Base-by-base conservation (phyloP, 306 rosid species). In the Acmispon strigosus region DNA sequence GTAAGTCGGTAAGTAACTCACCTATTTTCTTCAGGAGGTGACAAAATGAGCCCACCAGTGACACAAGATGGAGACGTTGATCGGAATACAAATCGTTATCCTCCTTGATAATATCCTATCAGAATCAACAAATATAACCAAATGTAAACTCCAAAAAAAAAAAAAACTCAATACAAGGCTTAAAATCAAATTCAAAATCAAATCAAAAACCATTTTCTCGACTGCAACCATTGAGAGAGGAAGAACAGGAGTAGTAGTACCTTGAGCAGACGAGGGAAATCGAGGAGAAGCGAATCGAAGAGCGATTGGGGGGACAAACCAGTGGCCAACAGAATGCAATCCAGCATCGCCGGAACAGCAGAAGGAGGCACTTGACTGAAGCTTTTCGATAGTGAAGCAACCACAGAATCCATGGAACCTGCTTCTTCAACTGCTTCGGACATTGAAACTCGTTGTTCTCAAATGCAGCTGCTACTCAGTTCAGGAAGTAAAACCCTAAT, bases 21-120 rank as follows among this genome's bases (percentile, higher is more conserved):
- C 98, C 92, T 54, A 74, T 76, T 78, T 83, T 86, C 78, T 87
- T 88, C 12, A 92, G 55, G 56, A 92, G 90, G 80, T 89, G 89
- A 74, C 96, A 88, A 69, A 82, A 85, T 12, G 95, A 90, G 13
- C 82, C 83, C 15, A 81, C 79, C 69, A 86, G 58, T 7, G 95
- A 86, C 39, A 78, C 69, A 65, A 86, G 67, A 68, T 83, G 68
- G 48, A 58, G 77, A 45, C 77, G 70, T 71, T 78, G 73, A 80
- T 86, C 86, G 27, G 85, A 82, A 67, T 79, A 88, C 75, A 85
- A 55, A 76, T 65, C 73, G 34, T 68, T 82, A 14, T 82, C 86
- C 24, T 76, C 84, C 55, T 37, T 70, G 59, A 78, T 29, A 16
- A 75, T 48, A 19, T 70, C 95, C 96, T 92, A 52, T 55, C 52